A percentile compares a stretch with the other conserved stretches of the same genome.
Conservation (phyloP, 306 rosid species). For the Pterocarpus santalinus region DNA sequence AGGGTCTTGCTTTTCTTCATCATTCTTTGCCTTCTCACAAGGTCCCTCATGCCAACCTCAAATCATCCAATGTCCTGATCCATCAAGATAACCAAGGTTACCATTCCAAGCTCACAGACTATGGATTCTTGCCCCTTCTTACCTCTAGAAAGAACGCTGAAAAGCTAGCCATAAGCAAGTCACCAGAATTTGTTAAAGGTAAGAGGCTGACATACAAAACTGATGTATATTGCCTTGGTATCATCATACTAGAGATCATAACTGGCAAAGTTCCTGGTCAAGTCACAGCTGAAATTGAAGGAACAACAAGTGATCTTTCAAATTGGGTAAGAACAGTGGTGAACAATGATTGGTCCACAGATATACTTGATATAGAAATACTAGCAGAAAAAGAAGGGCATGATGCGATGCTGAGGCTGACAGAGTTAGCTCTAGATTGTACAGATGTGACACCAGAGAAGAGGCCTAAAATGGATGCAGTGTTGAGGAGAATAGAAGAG, state of each 20-base stretch:
- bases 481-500: constrained; percentile 61
- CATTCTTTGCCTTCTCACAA: constrained; percentile 64
- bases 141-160: constrained; percentile 42
- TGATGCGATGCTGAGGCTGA: constrained; percentile 69
- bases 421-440: constrained; percentile 75
- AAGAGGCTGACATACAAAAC: constrained; percentile 67
- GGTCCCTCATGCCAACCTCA: constrained; percentile 79
- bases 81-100: constrained; percentile 45
- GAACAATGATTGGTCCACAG: constrained; percentile 79
- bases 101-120: constrained; percentile 67
- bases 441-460: constrained; percentile 64
- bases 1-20: constrained; percentile 73
- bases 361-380: constrained; percentile 73
- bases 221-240: constrained; percentile 77
- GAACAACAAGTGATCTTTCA: constrained; percentile 60
- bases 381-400: constrained; percentile 66
- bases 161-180: constrained; percentile 58
- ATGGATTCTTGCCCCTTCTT: constrained; percentile 66
- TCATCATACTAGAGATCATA: constrained; percentile 72
- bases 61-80: constrained; percentile 67
- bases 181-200: constrained; percentile 69
- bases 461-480: constrained; percentile 67
- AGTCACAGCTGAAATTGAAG: constrained; percentile 51
- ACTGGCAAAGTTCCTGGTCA: constrained; percentile 78
- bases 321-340: constrained; percentile 78